phyloP scores from a whole-genome alignment of 2,329 filamentous ascomycete genomes.

The Waltergamsia citrina region DNA sequence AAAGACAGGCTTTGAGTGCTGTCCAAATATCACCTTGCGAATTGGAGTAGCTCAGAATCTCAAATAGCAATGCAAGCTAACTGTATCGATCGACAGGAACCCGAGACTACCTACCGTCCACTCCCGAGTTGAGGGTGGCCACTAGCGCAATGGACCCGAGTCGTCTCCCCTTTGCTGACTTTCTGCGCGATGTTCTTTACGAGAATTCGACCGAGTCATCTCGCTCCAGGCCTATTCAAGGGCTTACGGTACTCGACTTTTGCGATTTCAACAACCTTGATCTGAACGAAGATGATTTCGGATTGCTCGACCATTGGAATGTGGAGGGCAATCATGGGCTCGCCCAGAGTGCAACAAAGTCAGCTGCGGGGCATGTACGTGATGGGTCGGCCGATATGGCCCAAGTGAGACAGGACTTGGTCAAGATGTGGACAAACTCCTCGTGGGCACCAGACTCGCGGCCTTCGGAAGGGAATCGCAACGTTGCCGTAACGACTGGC shows the following conservation, averaged over 20 bases:
- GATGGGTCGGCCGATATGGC: slow-evolving; percentile 32
- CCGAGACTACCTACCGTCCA: background rate
- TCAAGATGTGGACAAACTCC: slow-evolving; percentile 38
- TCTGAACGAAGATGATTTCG: slow-evolving; percentile 42
- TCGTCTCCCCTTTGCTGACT: slow-evolving; percentile 36
- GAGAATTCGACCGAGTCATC: slow-evolving; percentile 26
- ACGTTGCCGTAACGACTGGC: background rate
- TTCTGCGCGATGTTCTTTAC: slow-evolving; percentile 40
- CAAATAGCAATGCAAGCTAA: slow-evolving; percentile 1
- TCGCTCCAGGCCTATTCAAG: slow-evolving; percentile 21
- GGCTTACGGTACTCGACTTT: slow-evolving; percentile 36
- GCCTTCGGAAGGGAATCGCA: slow-evolving; percentile 23
- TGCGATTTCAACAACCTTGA: slow-evolving; percentile 39
- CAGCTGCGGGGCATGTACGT: slow-evolving; percentile 3
- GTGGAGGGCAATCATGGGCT: slow-evolving; percentile 19
- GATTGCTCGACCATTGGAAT: slow-evolving; percentile 39
- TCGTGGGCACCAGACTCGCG: slow-evolving; percentile 41
- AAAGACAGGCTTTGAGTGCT: slow-evolving; percentile 11
- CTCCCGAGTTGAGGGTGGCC: slow-evolving; percentile 9
- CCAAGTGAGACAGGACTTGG: slow-evolving; percentile 35
- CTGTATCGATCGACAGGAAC: slow-evolving; percentile 1
- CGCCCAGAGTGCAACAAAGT: slow-evolving; percentile 6
- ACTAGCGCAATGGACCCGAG: slow-evolving; percentile 16
- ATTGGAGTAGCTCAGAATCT: slow-evolving; percentile 1
- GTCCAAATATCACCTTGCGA: background rate